Evolutionary conservation across 805 yeast species (phyloP).

Genomic region (Suhomyces tanzawaensis): DNA sequence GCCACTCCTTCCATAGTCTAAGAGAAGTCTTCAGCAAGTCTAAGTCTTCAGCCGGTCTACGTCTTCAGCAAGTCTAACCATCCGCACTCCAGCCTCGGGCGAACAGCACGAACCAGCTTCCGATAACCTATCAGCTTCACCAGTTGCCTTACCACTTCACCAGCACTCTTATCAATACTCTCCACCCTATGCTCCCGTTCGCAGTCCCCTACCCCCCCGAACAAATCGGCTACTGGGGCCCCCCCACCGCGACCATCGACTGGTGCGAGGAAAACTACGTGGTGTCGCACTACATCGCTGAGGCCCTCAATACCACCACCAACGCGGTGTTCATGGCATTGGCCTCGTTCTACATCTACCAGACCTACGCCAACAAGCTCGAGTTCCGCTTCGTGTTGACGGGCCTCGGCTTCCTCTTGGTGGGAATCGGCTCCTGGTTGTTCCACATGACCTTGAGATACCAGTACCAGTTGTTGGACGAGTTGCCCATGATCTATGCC

Average conservation of each 20-base stretch:
- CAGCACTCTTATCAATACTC: too few species aligned
- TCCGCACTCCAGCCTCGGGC: too few species aligned
- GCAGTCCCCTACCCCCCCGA: conserved; percentile 56
- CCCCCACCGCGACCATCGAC: conserved; percentile 90
- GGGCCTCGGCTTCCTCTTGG: conserved; percentile 78
- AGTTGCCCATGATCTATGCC: conserved; percentile 96
- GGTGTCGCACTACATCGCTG: conserved; percentile 82
- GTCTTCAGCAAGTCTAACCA: too few species aligned
- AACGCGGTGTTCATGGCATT: conserved; percentile 53
- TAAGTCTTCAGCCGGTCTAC: too few species aligned
- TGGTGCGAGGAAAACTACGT: conserved; percentile 99
- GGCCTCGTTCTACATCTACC: conserved; percentile 63
- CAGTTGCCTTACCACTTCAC: too few species aligned
- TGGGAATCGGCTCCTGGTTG: conserved; percentile 91
- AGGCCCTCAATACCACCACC: conserved; percentile 82
- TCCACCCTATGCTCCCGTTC: conserved; percentile 42
- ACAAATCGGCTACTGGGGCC: conserved; percentile 75
- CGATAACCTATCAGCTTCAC: too few species aligned
- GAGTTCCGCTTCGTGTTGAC: conserved; percentile 71
- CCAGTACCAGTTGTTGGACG: conserved; percentile 89
- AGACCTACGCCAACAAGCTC: conserved; percentile 56
- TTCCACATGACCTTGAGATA: conserved; percentile 95
- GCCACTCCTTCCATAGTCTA: too few species aligned
- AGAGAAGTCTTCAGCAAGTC: too few species aligned
- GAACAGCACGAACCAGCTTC: too few species aligned